phyloP scores from a whole-genome alignment of 139 green algal genomes.

The Astrephomene gubernaculifera region DNA sequence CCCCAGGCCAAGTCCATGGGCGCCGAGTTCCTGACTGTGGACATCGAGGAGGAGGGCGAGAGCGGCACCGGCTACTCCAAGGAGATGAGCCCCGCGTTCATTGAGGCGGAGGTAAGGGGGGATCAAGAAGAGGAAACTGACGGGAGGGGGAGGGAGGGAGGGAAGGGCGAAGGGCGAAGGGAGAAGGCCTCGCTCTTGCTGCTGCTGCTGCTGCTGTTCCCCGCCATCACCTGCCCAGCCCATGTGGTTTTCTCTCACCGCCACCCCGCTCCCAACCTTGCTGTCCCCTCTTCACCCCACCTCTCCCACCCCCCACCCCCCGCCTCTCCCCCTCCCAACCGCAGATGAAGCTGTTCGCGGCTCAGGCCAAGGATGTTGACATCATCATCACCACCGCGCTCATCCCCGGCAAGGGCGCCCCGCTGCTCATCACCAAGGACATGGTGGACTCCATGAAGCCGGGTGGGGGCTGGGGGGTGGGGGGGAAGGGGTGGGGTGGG shows the following conservation, averaged over 20 bases:
- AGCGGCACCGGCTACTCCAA: constrained; percentile 85
- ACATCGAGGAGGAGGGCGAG: constrained; percentile 85
- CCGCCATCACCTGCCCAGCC: background rate
- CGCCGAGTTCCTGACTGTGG: constrained; percentile 88
- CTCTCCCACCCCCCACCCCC: too few relatives aligned
- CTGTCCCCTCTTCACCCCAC: too few relatives aligned
- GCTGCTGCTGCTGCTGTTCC: background rate
- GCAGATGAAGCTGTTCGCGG: constrained; percentile 65
- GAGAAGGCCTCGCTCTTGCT: too few relatives aligned
- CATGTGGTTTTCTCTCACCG: too few relatives aligned
- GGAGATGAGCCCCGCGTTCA: constrained; percentile 89
- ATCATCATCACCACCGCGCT: constrained; percentile 93
- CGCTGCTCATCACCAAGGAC: constrained; percentile 85
- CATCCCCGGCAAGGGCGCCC: constrained; percentile 86
- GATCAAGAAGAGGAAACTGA: background rate
- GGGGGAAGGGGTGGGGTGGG: background rate
- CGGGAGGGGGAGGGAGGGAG: background rate
- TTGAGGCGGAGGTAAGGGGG: constrained; percentile 77
- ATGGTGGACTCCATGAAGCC: constrained; percentile 89
- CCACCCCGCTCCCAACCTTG: too few relatives aligned
- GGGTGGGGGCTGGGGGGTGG: constrained; percentile 52
- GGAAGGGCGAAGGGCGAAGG: background rate
- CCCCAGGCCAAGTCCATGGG: constrained; percentile 82
- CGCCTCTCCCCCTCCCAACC: too few relatives aligned
- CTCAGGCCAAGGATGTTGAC: constrained; percentile 89